A percentile compares a stretch with the other conserved stretches of the same genome.
These are phyloP conservation scores for Spatholobus suberectus DNA, from an alignment of 306 rosid species.

Conservation along the genomic window DNA sequence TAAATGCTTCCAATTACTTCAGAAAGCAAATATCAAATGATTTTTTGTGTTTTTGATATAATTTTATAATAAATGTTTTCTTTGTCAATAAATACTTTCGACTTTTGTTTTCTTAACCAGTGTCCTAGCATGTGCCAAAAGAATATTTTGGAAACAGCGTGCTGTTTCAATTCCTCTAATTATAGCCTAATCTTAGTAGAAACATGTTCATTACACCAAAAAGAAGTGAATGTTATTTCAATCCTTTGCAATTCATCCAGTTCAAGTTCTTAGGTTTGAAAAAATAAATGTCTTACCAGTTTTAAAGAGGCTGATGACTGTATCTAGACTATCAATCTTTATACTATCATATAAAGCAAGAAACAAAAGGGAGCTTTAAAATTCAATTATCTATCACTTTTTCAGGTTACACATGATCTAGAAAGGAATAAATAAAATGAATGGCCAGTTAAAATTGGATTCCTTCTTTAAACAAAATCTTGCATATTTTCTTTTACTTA, in stretches of 20 bases:
- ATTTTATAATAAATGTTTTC: neutral
- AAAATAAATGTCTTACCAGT: neutral
- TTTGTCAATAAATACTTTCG: neutral
- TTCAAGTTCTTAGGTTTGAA: neutral
- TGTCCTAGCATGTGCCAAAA: neutral
- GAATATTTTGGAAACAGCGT: neutral
- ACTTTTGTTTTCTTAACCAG: neutral
- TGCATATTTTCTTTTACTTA: neutral
- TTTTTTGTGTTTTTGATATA: neutral
- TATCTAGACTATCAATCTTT: neutral
- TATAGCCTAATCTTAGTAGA: neutral
- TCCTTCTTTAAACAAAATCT: neutral
- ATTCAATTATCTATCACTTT: conserved; percentile 4
- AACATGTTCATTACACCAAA: neutral
- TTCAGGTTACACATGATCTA: neutral
- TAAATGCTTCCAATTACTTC: neutral
- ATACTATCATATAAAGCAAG: neutral
- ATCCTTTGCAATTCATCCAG: neutral
- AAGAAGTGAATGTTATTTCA: neutral
- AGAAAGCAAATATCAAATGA: neutral
- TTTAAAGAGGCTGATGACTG: neutral
- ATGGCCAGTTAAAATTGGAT: neutral
- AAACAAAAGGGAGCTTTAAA: conserved; percentile 14
- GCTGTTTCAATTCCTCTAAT: neutral
- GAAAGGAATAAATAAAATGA: conserved; percentile 4